Evolutionary conservation across 78 protist genomes (phyloP), one percentile per base, ranked within the genome.

Genomic region (Polysphondylium violaceum): DNA sequence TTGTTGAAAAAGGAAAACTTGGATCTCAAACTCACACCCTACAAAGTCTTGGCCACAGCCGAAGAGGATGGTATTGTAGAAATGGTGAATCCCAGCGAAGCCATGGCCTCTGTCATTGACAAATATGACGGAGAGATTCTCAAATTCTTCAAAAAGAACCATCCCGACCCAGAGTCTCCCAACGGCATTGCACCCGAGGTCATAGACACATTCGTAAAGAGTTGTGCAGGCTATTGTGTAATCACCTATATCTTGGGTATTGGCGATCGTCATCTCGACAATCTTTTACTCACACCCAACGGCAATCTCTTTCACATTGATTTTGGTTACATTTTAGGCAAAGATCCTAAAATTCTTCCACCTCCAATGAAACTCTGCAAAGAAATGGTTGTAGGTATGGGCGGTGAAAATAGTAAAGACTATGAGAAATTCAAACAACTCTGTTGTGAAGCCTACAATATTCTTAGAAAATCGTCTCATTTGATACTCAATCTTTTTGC

Each of bases 371-470:
- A 92, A 75, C 76, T 96, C 2, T 74, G 93, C 21, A 71, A 72
- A 76, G 99, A 98, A 64, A 98, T 98, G 99, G 97, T 98, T 9
- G 96, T 97, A 19, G 99, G 95, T 35, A 97, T 98, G 99, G 99
- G 99, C 16, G 99, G 99, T 27, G 83, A 95, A 40, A 47, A 71
- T 27, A 40, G 95, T 27, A 72, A n/a, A 21, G 90, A 74, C 36
- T 97, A 86, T 65, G 61, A 35, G n/a, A 75, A 67, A 44, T 98
- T 98, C 92, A 76, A 59, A 21, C 61, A 78, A 50, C 60, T 87
- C 36, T 98, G 99, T 76, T 95, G 94, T 87, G 96, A 85, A 40
- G 90, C 99, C 6, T 98, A 87, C 94, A 95, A 92, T 81, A 96
- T 98, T 40, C 76, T 98, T 21, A 92, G 99, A 27, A 94, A 96